Conservation (phyloP, 176 grass and related monocot species). For the Oryza coarctata region DNA sequence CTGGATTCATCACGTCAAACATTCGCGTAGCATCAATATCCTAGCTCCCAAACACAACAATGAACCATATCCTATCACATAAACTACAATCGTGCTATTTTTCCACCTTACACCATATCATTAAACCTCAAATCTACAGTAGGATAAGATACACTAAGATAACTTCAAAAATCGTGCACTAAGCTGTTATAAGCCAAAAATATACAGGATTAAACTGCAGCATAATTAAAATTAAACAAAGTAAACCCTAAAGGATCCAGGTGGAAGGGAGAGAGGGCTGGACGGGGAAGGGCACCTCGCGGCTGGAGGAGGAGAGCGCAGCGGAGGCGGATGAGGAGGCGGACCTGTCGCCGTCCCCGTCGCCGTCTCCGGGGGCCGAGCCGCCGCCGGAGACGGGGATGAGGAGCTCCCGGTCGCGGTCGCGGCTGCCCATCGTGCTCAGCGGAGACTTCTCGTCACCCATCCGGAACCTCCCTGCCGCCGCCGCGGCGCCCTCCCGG, state of each 20-base stretch:
- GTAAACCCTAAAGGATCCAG: constrained; percentile 31
- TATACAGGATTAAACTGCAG: background rate
- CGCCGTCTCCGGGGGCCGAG: constrained; percentile 31
- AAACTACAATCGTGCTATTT: background rate
- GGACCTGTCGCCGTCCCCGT: constrained; percentile 39
- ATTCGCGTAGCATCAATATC: background rate
- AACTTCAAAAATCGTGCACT: background rate
- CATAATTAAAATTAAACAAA: background rate
- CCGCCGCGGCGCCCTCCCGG: background rate
- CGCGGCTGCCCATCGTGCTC: constrained; percentile 64
- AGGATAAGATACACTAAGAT: background rate
- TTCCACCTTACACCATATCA: background rate
- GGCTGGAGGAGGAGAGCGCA: constrained; percentile 66
- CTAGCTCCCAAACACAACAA: background rate
- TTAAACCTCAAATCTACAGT: background rate
- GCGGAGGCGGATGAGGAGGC: constrained; percentile 45
- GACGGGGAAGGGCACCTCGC: constrained; percentile 51
- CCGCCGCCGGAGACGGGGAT: constrained; percentile 74
- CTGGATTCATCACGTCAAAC: background rate
- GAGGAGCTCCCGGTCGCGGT: constrained; percentile 81
- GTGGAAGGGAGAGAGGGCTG: background rate
- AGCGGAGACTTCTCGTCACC: constrained; percentile 70
- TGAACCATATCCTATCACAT: constrained; percentile 5
- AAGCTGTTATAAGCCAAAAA: background rate
- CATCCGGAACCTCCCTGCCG: constrained; percentile 38